Evolutionary conservation across 495 filamentous ascomycete species (phyloP).

Genomic region (Stereocaulon alpinum): DNA sequence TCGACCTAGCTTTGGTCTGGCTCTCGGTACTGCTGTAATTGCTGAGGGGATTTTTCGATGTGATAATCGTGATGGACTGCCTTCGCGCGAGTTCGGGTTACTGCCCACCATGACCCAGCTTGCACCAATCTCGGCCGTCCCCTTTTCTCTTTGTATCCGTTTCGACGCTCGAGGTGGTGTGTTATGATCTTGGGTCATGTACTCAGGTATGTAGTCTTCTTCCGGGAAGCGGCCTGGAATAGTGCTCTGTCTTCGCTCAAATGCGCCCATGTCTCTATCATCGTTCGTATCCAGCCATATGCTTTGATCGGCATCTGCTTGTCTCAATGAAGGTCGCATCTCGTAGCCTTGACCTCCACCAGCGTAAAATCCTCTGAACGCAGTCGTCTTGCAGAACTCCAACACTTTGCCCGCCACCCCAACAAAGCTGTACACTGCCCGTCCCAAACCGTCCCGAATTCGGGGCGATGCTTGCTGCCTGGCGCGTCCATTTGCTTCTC

Average conservation of each 20-base stretch:
- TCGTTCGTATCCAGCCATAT: conserved; percentile 28
- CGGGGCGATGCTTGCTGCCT: conserved; percentile 2
- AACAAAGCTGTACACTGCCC: conserved; percentile 46
- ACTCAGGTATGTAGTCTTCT: conserved; percentile 29
- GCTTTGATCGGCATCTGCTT: conserved; percentile 18
- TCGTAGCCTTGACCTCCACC: conserved; percentile 68
- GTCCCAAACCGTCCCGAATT: conserved; percentile 33
- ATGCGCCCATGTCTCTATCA: conserved; percentile 7
- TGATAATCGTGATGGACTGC: conserved; percentile 22
- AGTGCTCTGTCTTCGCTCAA: conserved; percentile 1
- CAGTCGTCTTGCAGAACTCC: conserved; percentile 64
- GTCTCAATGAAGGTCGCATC: conserved; percentile 23
- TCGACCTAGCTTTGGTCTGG: conserved; percentile 25
- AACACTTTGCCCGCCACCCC: conserved; percentile 57
- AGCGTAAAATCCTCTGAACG: conserved; percentile 76
- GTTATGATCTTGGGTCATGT: conserved; percentile 29
- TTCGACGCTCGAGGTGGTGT: conserved; percentile 17
- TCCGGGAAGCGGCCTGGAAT: conserved; percentile 39
- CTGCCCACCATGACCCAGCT: conserved; percentile 63
- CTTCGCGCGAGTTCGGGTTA: conserved; percentile 17
- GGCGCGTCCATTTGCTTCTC: conserved; percentile 14
- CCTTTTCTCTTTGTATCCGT: conserved; percentile 28
- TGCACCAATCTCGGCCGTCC: conserved; percentile 46
- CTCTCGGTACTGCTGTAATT: conserved; percentile 5
- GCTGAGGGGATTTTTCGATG: conserved; percentile 23